These are phyloP conservation scores for Penicillium sp. DNA, from an alignment of 2,329 filamentous ascomycete genomes.

Conservation along the genomic window DNA sequence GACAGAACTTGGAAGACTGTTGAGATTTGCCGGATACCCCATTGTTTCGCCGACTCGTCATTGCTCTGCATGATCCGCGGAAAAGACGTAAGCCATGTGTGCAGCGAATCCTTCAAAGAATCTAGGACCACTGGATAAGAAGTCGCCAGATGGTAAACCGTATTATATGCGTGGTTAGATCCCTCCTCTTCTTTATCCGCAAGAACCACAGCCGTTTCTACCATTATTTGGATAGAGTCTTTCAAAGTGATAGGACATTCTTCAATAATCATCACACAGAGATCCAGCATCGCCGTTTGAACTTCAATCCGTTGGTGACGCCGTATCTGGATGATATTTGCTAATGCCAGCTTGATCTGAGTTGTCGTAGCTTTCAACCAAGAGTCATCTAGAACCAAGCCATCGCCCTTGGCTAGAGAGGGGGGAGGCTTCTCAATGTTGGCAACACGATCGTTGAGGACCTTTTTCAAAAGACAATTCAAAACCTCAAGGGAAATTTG, in stretches of 20 bases:
- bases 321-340: slow-evolving; percentile 75
- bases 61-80: slow-evolving; percentile 81
- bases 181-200: slow-evolving; percentile 54
- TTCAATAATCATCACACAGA: slow-evolving; percentile 77
- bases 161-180: slow-evolving; percentile 38
- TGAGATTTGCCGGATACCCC: slow-evolving; percentile 75
- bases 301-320: slow-evolving; percentile 72
- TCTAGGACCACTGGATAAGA: slow-evolving; percentile 67
- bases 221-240: slow-evolving; percentile 70
- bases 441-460: slow-evolving; percentile 52
- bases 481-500: slow-evolving; percentile 65
- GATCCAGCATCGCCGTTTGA: slow-evolving; percentile 65
- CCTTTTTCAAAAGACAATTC: slow-evolving; percentile 47
- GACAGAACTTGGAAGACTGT: slow-evolving; percentile 71
- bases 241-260: slow-evolving; percentile 75
- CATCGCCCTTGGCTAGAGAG: slow-evolving; percentile 40
- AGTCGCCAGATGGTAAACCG: slow-evolving; percentile 64
- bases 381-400: slow-evolving; percentile 48
- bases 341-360: slow-evolving; percentile 82
- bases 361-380: slow-evolving; percentile 82
- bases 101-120: slow-evolving; percentile 70
- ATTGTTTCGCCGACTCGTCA: slow-evolving; percentile 77
- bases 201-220: slow-evolving; percentile 80
- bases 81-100: slow-evolving; percentile 80
- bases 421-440: slow-evolving; percentile 21